Evolutionary conservation across 495 filamentous ascomycete genomes (phyloP), one percentile per base, ranked within the genome.

Genomic region (Penicillium lividum): DNA sequence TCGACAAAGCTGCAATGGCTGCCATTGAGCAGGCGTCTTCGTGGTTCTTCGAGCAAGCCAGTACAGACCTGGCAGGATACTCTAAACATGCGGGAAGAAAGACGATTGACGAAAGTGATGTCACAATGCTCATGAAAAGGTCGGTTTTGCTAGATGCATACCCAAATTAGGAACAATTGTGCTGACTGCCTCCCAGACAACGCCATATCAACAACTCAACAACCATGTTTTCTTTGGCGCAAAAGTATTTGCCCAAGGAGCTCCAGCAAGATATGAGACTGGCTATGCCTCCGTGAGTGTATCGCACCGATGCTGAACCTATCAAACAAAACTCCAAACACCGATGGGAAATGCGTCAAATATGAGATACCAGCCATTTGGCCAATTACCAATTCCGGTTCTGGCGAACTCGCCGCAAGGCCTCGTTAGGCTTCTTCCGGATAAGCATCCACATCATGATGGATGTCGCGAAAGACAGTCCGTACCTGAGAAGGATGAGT

Each of bases 391-490:
- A 96, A 52, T 89, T 83, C 67, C 82, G 88, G 70, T 88, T 96
- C 66, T 91, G 85, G 54, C 90, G 86, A 54, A 97, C 86, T 53
- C 89, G 82, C 44, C 87, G 83, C 42, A 87, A 67, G 36, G 89
- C 81, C 65, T 90, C 87, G 33, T 86, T 83, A 4, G 92, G 84
- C 28, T 91, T 87, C 72, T 92, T 96, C 60, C 86, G 88, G 42
- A 97, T 82, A 47, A 98, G 83, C 87, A 97, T 89, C 81, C 87
- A 96, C 63, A 98, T 80, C 94, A 98, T 98, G 60, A 97, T 81
- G 3, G 91, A 84, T 29, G 94, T 98, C 58, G 92, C 93, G 22
- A 88, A 68, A 36, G 87, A 87, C 30, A 98, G 82, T 45, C 91
- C 90, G 68, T 93, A 98, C 93, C 93, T 97, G 61, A 29, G 43